Base-by-base conservation (phyloP, 306 rosid genomes). In the Castanea crenata region DNA sequence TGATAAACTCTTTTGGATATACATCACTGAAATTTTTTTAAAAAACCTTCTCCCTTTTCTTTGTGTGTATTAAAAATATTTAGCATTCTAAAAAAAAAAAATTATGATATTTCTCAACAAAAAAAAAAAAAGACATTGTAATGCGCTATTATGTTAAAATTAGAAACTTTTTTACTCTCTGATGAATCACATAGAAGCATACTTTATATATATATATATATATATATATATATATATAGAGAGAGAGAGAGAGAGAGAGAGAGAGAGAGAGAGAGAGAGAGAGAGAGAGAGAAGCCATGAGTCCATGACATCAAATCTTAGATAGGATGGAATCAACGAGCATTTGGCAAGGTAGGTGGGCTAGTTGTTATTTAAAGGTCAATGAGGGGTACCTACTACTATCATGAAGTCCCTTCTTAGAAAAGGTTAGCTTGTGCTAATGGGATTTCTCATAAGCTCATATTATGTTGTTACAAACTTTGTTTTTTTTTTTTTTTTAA, bases 271-370 rank as follows among this genome's bases (percentile, higher is more conserved):
- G 27, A 25, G 27, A 25, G 27, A 25, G 27, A 25, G 27, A 25
- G 27, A 25, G 27, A 25, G 27, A 25, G 27, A 25, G 27, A 25
- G 27, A 25, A 1, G 5, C 7, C 5, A 35, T 35, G 14, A 62
- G 41, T 29, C 69, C 19, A 14, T 14, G 21, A 29, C 41, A 59
- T 44, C 32, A 20, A 77, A 52, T 32, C 74, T 76, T 69, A 34
- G 57, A 56, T 68, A 14, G 41, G 56, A 69, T 21, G 56, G 41
- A 58, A 78, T 69, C 56, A 58, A 18, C 19, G 21, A 55, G 20
- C 15, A 44, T 79, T 72, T 46, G 71, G 83, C 76, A 69, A 74
- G 72, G 75, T 83, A 69, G 86, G 86, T 83, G 61, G 77, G 58
- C 74, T 78, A 58, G 86, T 74, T 83, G 74, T 67, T 16, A 65